Evolutionary conservation across 305 asterid species (phyloP).

Genomic region (Fraxinus sp.): DNA sequence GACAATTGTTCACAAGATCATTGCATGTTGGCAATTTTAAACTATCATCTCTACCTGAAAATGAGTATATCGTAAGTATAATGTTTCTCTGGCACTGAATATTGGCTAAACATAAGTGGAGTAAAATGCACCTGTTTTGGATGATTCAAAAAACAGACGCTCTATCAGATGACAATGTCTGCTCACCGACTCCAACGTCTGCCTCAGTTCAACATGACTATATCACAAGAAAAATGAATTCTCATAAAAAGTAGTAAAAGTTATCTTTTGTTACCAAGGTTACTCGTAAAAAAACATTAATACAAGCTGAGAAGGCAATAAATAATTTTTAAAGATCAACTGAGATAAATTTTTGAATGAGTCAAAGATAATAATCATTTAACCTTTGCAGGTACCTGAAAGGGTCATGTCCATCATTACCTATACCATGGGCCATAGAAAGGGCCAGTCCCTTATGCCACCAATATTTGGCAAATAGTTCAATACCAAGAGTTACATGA

Average conservation of each 20-base stretch:
- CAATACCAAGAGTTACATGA: neutral
- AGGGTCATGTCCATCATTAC: neutral
- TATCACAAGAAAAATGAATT: slow-evolving; percentile 29
- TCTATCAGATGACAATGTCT: slow-evolving; percentile 62
- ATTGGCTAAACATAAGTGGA: slow-evolving; percentile 8
- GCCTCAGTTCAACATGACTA: slow-evolving; percentile 68
- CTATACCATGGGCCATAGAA: neutral
- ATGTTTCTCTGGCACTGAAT: slow-evolving; percentile 7
- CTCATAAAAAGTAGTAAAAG: slow-evolving; percentile 20
- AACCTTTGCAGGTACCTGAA: neutral
- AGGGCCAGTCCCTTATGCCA: neutral
- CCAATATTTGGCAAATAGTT: neutral
- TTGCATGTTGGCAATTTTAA: slow-evolving; percentile 64
- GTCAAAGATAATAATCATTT: neutral
- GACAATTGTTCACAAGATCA: slow-evolving; percentile 64
- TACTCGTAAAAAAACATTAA: slow-evolving; percentile 11
- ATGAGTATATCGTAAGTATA: slow-evolving; percentile 27
- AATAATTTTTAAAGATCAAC: neutral
- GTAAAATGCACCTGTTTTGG: slow-evolving; percentile 56
- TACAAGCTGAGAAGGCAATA: neutral
- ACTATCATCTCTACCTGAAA: slow-evolving; percentile 80
- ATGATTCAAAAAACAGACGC: slow-evolving; percentile 72
- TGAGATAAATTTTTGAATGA: neutral
- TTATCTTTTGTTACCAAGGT: slow-evolving; percentile 14
- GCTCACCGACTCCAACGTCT: slow-evolving; percentile 71